Conservation (phyloP, 331 rosid species). For the Prunus yedoensis region DNA sequence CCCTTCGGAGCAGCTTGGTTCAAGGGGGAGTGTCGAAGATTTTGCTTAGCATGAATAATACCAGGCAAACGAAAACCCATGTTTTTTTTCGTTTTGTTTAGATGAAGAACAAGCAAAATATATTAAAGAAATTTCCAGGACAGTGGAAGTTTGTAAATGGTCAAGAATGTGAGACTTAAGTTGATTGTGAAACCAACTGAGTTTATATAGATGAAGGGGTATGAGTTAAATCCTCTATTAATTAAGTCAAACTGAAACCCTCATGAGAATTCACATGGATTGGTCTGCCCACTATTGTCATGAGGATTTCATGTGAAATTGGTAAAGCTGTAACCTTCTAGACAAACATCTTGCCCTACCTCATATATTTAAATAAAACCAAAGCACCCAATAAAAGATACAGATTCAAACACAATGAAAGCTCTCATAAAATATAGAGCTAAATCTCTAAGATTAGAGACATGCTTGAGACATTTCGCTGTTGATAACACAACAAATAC, state of each 20-base stretch:
- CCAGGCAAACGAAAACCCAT: slow-evolving; percentile 38
- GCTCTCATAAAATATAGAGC: not conserved
- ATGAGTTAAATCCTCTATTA: not conserved
- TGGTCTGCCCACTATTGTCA: slow-evolving; percentile 12
- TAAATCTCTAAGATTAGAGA: not conserved
- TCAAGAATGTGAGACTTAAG: not conserved
- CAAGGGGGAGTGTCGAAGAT: not conserved
- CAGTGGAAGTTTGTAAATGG: not conserved
- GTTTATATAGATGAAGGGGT: slow-evolving; percentile 6
- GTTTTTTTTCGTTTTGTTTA: not conserved
- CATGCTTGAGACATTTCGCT: slow-evolving; percentile 20
- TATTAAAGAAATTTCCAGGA: not conserved
- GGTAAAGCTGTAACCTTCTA: not conserved
- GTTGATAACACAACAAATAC: not conserved
- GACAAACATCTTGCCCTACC: slow-evolving; percentile 17
- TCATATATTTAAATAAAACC: too few species aligned
- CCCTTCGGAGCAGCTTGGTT: slow-evolving; percentile 34
- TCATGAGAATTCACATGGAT: slow-evolving; percentile 26
- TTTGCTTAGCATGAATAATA: not conserved
- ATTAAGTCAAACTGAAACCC: not conserved
- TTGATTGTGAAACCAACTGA: not conserved
- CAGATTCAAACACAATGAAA: not conserved
- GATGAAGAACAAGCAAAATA: not conserved
- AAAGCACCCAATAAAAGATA: not conserved
- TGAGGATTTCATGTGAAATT: slow-evolving; percentile 5